These are phyloP conservation scores for Neurospora sp. DNA, from an alignment of 2,329 filamentous ascomycete species.

Conservation along the genomic window DNA sequence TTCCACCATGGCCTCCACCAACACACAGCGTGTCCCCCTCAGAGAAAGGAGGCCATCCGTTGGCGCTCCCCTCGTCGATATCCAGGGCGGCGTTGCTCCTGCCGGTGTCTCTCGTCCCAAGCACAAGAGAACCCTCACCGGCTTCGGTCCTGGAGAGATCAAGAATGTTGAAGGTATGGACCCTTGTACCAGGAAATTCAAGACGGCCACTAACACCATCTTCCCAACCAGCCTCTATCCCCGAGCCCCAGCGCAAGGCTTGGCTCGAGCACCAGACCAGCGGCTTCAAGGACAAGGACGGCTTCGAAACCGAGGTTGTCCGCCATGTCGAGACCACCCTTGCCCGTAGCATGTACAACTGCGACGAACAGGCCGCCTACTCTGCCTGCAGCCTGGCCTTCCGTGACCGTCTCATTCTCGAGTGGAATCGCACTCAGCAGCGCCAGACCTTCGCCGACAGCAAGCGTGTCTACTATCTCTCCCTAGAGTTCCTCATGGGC, in stretches of 20 bases:
- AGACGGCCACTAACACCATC: neutral
- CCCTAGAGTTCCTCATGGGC: constrained; percentile 96
- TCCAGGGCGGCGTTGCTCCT: constrained; percentile 77
- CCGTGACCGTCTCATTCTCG: constrained; percentile 81
- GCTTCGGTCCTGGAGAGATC: constrained; percentile 83
- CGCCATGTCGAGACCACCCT: constrained; percentile 94
- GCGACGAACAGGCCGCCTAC: constrained; percentile 90
- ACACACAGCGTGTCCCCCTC: constrained; percentile 32
- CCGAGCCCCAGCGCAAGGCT: constrained; percentile 75
- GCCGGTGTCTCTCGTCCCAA: constrained; percentile 80
- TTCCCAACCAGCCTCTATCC: constrained; percentile 55
- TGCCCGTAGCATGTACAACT: constrained; percentile 94
- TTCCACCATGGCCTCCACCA: constrained; percentile 19
- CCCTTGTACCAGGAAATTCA: neutral
- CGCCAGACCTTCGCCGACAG: constrained; percentile 81
- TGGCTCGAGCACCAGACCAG: constrained; percentile 56
- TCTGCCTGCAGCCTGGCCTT: constrained; percentile 85
- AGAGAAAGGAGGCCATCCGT: constrained; percentile 75
- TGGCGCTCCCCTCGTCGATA: constrained; percentile 74
- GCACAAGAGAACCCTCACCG: constrained; percentile 94
- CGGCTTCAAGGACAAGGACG: constrained; percentile 68
- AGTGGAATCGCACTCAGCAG: constrained; percentile 98
- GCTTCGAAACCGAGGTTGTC: constrained; percentile 80
- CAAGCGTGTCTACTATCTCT: constrained; percentile 96
- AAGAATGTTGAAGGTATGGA: constrained; percentile 77